Base-by-base conservation (phyloP, 176 grass and related monocot species). In the Carex parvula region DNA sequence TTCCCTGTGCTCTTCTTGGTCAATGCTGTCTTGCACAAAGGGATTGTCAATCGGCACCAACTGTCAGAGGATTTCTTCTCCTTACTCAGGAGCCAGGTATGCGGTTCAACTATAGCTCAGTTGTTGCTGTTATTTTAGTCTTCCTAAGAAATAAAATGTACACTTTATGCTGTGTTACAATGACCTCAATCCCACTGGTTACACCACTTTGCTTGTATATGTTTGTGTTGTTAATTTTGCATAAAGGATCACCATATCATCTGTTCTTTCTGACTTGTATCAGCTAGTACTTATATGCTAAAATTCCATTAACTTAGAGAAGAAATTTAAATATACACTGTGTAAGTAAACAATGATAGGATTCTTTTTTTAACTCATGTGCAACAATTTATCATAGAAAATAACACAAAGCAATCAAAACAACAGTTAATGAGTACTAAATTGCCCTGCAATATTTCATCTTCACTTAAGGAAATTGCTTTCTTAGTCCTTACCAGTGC, bases 11-110 rank as follows among this genome's bases (percentile, higher is more conserved):
- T 98, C 37, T 98, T 94, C 86, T 85, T 94, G 10, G 86, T 98
- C 37, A 92, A 94, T 81, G 89, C 86, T 13, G 42, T 98, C 61
- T 68, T 94, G 86, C 95, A 98, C 87, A 94, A 92, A 84, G 95
- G 95, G 10, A 84, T 94, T 60, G 86, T 94, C 57, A 90, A 74
- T 48, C 89, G 94, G 81, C 86, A 92, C 83, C 95, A 98, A 84
- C 89, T 98, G 18, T 92, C 89, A 0, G 84, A 88, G 6, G 89
- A 93, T 44, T 98, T 98, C 89, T 88, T 87, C 22, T 56, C 52
- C 62, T 84, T 92, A 80, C 58, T 98, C 22, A 84, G 85, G 73
- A 79, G 6, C 71, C 88, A 75, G 75, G 87, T 83, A 8, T 86
- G 88, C 10, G 8, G 16, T 76, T 15, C 72, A 76, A 29, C 72